These are phyloP conservation scores for Cyclostephanos tholiformis DNA, from an alignment of 108 stramenopile genomes.

Conservation along the genomic window DNA sequence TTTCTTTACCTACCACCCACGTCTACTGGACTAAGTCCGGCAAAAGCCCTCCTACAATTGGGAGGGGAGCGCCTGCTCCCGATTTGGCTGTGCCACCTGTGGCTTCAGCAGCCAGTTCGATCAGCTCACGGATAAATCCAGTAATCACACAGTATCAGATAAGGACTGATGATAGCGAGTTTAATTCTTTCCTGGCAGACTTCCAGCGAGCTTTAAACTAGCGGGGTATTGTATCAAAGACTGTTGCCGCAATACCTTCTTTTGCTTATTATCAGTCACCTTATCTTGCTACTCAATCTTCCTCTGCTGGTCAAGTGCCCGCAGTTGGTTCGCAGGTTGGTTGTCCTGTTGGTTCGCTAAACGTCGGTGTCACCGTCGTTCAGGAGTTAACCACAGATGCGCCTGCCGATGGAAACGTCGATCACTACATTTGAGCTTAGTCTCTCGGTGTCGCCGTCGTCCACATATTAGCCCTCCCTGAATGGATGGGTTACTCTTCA, in stretches of 20 bases:
- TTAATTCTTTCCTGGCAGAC: neutral
- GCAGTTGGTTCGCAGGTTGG: neutral
- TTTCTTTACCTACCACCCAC: neutral
- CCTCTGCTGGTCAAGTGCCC: neutral
- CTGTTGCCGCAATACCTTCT: neutral
- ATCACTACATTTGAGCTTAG: neutral
- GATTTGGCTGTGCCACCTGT: neutral
- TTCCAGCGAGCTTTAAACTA: neutral
- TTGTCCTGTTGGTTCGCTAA: neutral
- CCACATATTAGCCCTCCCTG: neutral
- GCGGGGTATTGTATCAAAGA: neutral
- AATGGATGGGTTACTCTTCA: neutral
- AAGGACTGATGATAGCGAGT: neutral
- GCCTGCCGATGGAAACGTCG: neutral
- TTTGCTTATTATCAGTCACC: neutral
- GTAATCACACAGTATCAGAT: neutral
- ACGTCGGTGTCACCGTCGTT: neutral
- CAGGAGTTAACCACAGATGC: neutral
- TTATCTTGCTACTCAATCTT: neutral
- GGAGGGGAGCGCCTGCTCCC: no score
- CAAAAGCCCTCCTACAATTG: no score
- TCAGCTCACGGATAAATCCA: neutral
- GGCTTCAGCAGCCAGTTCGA: neutral
- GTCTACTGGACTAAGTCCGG: neutral
- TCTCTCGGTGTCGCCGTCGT: neutral